These are phyloP conservation scores for Globisporangium alternatum DNA, from an alignment of 352 stramenopile genomes.

Conservation along the genomic window DNA sequence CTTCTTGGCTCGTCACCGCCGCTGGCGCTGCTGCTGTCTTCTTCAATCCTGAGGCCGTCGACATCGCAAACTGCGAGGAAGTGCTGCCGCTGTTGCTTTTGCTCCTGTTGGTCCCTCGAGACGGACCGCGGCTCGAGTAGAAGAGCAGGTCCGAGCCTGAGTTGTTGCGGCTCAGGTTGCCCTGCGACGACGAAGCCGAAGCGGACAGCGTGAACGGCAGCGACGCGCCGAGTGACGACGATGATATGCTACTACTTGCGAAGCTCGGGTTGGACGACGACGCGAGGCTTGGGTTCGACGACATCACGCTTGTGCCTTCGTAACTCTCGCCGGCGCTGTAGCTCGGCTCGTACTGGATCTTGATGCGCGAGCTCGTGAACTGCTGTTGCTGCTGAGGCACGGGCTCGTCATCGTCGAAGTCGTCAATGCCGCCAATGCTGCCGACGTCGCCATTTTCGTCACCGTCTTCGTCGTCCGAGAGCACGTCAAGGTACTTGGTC, in stretches of 20 bases:
- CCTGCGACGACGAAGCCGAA: neutral
- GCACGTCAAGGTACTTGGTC: conserved; percentile 22
- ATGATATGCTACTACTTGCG: conserved; percentile 13
- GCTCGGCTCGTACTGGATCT: conserved; percentile 11
- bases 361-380: conserved; percentile 7
- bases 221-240: conserved; percentile 7
- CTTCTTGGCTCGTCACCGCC: conserved; percentile 2
- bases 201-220: conserved; percentile 3
- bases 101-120: neutral
- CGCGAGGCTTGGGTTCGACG: conserved; percentile 12
- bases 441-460: neutral
- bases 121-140: conserved; percentile 1
- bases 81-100: neutral
- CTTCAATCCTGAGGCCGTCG: conserved; percentile 1
- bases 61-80: neutral
- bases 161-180: neutral
- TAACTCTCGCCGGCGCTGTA: conserved; percentile 17
- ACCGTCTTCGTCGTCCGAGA: conserved; percentile 24
- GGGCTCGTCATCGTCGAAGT: conserved; percentile 18
- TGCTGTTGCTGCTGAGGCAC: conserved; percentile 6
- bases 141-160: neutral
- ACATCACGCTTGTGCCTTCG: conserved; percentile 19
- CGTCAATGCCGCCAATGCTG: conserved; percentile 16
- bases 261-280: conserved; percentile 12
- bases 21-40: neutral